Percentiles rank a stretch among this genome's conserved stretches.
Evolutionary conservation across 2,329 filamentous ascomycete genomes (phyloP).

Genomic region (Sporothrix luriei): DNA sequence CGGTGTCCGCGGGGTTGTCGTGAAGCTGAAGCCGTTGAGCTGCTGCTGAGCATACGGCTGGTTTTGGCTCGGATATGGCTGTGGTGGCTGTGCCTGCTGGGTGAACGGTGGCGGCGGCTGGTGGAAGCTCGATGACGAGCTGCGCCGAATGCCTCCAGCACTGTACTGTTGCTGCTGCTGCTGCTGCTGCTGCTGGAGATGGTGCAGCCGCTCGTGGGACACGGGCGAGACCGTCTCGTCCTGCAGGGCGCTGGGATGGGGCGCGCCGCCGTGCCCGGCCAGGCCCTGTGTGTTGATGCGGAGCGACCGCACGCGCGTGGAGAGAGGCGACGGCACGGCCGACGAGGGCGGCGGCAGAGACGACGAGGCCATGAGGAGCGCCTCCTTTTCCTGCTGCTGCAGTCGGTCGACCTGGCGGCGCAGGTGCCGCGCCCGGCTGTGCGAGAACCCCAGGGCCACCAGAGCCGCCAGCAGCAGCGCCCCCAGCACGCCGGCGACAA

Average conservation of each 20-base stretch:
- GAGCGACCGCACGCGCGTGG: constrained; percentile 4
- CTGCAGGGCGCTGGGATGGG: not conserved
- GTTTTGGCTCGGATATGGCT: not conserved
- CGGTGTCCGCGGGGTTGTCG: not conserved
- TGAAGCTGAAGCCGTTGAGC: constrained; percentile 22
- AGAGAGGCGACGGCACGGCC: not conserved
- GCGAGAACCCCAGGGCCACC: constrained; percentile 34
- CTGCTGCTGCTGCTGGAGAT: constrained; percentile 3
- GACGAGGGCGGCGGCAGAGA: constrained; percentile 10
- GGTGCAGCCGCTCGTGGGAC: constrained; percentile 15
- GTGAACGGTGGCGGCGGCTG: not conserved
- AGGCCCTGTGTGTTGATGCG: constrained; percentile 11
- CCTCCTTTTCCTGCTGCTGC: constrained; percentile 21
- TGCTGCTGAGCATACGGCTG: not conserved
- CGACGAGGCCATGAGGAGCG: not conserved
- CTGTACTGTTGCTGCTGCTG: constrained; percentile 6
- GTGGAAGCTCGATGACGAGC: constrained; percentile 22
- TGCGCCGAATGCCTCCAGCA: not conserved
- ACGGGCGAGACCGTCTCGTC: constrained; percentile 28
- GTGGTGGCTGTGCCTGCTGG: constrained; percentile 14
- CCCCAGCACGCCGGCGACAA: constrained; percentile 32
- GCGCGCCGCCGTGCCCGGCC: not conserved
- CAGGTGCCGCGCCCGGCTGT: constrained; percentile 32
- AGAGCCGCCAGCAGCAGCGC: constrained; percentile 33
- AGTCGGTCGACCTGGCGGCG: constrained; percentile 32